Conservation (phyloP, 1,139 yeast species). For the Geotrichum citri-aurantii region DNA sequence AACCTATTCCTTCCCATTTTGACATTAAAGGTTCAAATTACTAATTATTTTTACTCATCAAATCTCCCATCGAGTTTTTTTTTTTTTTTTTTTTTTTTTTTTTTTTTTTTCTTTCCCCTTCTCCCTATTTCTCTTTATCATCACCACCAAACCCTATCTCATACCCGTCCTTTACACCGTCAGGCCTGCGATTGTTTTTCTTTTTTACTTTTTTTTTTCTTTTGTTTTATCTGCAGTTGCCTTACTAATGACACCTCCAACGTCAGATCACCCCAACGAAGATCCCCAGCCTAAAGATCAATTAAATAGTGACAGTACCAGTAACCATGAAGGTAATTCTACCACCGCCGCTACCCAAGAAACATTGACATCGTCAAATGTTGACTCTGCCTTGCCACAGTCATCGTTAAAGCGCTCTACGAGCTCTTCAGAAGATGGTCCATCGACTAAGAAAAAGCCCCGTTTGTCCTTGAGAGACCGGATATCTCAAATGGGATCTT, state of each 20-base stretch:
- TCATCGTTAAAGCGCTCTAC: slow-evolving; percentile 3
- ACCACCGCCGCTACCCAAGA: not conserved
- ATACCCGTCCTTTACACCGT: not conserved
- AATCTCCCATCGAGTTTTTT: not conserved
- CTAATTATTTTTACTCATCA: not conserved
- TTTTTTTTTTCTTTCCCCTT: not conserved
- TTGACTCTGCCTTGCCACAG: not conserved
- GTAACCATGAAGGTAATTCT: not conserved
- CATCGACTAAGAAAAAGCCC: slow-evolving; percentile 4
- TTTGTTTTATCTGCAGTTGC: not conserved
- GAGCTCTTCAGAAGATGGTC: slow-evolving; percentile 1
- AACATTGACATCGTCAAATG: not conserved
- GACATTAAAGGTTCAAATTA: not conserved
- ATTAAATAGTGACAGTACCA: not conserved
- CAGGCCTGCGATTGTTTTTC: not conserved
- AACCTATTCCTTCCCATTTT: not conserved
- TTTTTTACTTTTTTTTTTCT: not conserved
- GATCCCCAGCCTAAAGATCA: not conserved
- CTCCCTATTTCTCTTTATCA: not conserved
- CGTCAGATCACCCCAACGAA: not conserved
- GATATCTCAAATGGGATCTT: slow-evolving; percentile 17
- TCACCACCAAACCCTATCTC: not conserved
- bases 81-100: too few species aligned
- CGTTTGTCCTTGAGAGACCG: slow-evolving; percentile 11
- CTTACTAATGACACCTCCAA: not conserved